These are phyloP conservation scores for Leccinum rimulosum DNA, from an alignment of 768 basidiomycete species.

Conservation along the genomic window DNA sequence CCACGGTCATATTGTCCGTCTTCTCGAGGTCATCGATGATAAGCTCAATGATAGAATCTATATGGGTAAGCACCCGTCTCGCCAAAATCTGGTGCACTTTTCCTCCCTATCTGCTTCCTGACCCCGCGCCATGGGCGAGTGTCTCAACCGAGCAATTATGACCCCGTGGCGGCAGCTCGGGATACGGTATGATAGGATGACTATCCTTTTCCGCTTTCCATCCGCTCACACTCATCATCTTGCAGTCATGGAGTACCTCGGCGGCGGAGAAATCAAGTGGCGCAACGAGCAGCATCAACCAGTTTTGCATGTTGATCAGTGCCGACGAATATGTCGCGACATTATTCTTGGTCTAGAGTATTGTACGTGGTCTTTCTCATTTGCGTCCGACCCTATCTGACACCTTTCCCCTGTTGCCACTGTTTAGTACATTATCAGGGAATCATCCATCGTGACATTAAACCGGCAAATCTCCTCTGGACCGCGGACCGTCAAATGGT, in stretches of 20 bases:
- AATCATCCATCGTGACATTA: conserved; percentile 99
- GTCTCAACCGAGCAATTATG: conserved; percentile 31
- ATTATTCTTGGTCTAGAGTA: conserved; percentile 94
- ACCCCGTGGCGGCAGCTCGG: conserved; percentile 32
- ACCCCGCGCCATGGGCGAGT: conserved; percentile 28
- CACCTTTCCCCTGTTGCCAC: neutral
- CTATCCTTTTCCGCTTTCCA: conserved; percentile 6
- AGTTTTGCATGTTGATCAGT: conserved; percentile 78
- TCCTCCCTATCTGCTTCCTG: conserved; percentile 22
- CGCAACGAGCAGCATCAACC: conserved; percentile 61
- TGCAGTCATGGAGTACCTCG: conserved; percentile 95
- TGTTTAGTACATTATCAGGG: conserved; percentile 89
- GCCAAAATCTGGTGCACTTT: conserved; percentile 13
- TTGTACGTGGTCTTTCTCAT: conserved; percentile 51
- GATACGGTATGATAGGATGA: conserved; percentile 31
- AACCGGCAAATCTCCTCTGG: conserved; percentile 95
- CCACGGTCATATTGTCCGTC: conserved; percentile 84
- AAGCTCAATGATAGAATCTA: conserved; percentile 83
- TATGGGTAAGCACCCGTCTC: conserved; percentile 68
- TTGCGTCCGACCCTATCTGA: conserved; percentile 6
- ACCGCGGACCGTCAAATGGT: conserved; percentile 81
- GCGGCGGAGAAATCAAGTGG: conserved; percentile 95
- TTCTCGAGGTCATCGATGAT: conserved; percentile 96
- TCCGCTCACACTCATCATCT: conserved; percentile 20
- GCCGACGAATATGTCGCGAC: conserved; percentile 86